Evolutionary conservation across 2,329 filamentous ascomycete species (phyloP).

Genomic region (Botryosphaeria dothidea): DNA sequence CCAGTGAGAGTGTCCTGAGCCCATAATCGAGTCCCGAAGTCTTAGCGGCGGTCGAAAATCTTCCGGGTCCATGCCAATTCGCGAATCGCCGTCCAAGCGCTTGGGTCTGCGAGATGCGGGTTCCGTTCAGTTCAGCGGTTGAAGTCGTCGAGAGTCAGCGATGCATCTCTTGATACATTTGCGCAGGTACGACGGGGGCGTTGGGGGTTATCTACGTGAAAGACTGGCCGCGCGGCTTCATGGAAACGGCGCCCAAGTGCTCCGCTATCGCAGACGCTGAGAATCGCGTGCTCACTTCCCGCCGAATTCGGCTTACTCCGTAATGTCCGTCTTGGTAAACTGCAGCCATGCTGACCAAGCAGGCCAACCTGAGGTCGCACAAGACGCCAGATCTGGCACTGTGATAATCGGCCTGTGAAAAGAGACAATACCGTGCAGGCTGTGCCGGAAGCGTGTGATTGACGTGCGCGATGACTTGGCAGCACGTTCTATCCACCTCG

Average conservation of each 20-base stretch:
- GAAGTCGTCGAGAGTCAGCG: background rate
- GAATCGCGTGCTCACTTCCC: slow-evolving; percentile 1
- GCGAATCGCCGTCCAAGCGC: background rate
- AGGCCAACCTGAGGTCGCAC: background rate
- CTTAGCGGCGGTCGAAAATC: background rate
- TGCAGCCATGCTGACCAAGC: background rate
- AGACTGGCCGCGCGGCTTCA: background rate
- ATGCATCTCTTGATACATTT: background rate
- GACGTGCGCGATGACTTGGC: background rate
- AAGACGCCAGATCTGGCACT: background rate
- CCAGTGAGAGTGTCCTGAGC: background rate
- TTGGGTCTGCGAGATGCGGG: background rate
- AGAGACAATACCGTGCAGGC: background rate
- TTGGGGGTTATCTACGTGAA: background rate
- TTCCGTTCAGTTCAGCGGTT: background rate
- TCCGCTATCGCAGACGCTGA: background rate
- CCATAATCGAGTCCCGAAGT: background rate
- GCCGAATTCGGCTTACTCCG: background rate
- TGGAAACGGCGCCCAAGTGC: background rate
- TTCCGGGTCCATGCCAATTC: no score
- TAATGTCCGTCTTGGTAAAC: background rate
- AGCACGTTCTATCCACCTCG: background rate
- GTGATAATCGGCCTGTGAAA: background rate
- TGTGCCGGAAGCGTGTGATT: background rate
- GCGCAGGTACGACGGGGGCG: background rate